Conservation (phyloP, 805 yeast species). For the Myxozyma neotropica region DNA sequence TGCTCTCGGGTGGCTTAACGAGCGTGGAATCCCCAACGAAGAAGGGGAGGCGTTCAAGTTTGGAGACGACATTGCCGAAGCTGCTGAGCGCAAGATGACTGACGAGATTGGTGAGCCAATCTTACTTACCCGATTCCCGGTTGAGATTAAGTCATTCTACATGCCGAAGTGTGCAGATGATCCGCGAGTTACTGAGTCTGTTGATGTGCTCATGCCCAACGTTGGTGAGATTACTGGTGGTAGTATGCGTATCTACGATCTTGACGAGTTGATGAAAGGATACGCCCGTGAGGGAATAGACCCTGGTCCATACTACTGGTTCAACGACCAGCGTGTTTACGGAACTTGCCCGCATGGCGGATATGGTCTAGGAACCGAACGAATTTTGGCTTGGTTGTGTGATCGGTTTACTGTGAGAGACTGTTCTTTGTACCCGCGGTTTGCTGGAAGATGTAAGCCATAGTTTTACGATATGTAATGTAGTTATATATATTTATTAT, state of each 20-base stretch:
- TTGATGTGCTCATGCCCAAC: slow-evolving; percentile 97
- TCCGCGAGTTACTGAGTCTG: slow-evolving; percentile 94
- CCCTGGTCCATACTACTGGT: slow-evolving; percentile 90
- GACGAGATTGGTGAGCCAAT: slow-evolving; percentile 93
- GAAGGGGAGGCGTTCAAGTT: slow-evolving; percentile 90
- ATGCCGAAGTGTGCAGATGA: slow-evolving; percentile 92
- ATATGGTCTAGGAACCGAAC: slow-evolving; percentile 97
- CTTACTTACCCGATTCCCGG: slow-evolving; percentile 90
- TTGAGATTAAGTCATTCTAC: slow-evolving; percentile 95
- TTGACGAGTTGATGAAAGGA: slow-evolving; percentile 83
- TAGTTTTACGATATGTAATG: slow-evolving; percentile 43
- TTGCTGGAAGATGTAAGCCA: slow-evolving; percentile 97
- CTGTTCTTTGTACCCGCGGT: slow-evolving; percentile 96
- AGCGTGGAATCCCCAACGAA: slow-evolving; percentile 90
- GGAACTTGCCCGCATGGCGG: slow-evolving; percentile 99
- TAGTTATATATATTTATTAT: not conserved
- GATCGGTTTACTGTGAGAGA: slow-evolving; percentile 98
- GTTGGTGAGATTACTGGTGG: slow-evolving; percentile 99
- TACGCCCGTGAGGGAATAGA: slow-evolving; percentile 90
- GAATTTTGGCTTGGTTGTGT: slow-evolving; percentile 97
- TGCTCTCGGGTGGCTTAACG: slow-evolving; percentile 95
- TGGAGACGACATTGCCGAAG: slow-evolving; percentile 99
- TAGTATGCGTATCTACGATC: slow-evolving; percentile 90
- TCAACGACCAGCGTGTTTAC: slow-evolving; percentile 90
- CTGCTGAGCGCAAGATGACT: slow-evolving; percentile 98